Conservation (phyloP, 2,329 filamentous ascomycete genomes). For the Cordyceps farinosa region DNA sequence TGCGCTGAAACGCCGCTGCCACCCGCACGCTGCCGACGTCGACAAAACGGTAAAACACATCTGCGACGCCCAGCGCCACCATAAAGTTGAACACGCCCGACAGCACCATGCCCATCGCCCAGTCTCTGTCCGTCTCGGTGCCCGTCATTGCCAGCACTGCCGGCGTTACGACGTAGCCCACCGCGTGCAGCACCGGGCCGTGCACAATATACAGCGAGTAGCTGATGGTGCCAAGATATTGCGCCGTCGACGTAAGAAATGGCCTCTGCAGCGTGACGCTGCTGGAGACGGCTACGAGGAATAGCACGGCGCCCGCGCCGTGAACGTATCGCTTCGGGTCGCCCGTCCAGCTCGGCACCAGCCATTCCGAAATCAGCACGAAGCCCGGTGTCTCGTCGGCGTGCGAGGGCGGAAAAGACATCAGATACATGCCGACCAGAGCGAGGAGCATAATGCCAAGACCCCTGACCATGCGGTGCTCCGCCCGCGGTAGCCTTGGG, state of each 20-base stretch:
- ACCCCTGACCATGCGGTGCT: background rate
- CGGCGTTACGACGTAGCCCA: constrained; percentile 11
- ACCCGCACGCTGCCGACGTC: constrained; percentile 9
- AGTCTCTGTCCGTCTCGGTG: background rate
- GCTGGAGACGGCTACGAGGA: constrained; percentile 9
- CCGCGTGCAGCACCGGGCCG: constrained; percentile 14
- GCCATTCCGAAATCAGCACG: background rate
- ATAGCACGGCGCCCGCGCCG: constrained; percentile 5
- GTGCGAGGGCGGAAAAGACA: constrained; percentile 2
- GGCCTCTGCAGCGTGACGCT: constrained; percentile 10
- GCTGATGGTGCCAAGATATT: constrained; percentile 17
- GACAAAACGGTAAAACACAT: constrained; percentile 13
- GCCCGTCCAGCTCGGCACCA: constrained; percentile 2
- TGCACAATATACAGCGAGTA: constrained; percentile 18
- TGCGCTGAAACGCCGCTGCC: constrained; percentile 10
- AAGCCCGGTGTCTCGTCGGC: background rate
- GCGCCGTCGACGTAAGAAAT: constrained; percentile 11
- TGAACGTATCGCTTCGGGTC: constrained; percentile 15
- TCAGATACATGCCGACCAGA: constrained; percentile 8
- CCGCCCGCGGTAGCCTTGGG: background rate
- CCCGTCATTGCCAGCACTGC: constrained; percentile 6
- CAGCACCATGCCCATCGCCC: constrained; percentile 3
- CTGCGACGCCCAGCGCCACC: constrained; percentile 3
- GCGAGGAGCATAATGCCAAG: background rate
- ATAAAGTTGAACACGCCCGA: background rate